These are phyloP conservation scores for Bretschneidera sinensis DNA, from an alignment of 345 rosid genomes.

Conservation along the genomic window DNA sequence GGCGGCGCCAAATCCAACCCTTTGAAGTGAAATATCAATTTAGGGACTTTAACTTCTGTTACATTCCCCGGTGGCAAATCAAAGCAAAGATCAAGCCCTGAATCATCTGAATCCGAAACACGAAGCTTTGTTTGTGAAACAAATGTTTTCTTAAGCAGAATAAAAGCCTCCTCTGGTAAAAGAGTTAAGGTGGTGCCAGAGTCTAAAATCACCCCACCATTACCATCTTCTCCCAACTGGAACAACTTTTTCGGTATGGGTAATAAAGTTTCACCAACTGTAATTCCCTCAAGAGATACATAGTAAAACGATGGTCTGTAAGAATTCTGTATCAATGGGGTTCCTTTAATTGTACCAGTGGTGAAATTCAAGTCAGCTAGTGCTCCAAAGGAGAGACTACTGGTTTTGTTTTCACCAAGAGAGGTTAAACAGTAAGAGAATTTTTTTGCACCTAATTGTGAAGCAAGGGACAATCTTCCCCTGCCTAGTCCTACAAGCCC, in stretches of 20 bases:
- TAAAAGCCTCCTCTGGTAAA: neutral
- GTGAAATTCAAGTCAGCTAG: neutral
- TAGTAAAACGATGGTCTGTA: neutral
- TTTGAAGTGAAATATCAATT: neutral
- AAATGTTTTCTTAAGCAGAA: neutral
- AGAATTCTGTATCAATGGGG: neutral
- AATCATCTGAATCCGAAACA: neutral
- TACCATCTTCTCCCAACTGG: neutral
- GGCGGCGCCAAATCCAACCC: neutral
- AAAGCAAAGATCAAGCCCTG: neutral
- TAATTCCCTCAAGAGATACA: neutral
- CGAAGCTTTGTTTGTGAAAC: neutral
- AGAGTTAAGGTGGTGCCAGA: neutral
- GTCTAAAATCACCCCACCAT: neutral
- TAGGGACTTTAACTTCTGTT: neutral
- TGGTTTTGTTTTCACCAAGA: neutral
- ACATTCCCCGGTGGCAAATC: neutral
- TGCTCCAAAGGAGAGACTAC: slow-evolving; percentile 14
- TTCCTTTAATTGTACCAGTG: neutral
- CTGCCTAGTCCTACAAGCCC: neutral
- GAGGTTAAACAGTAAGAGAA: neutral
- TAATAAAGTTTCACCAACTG: neutral
- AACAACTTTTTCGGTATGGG: neutral
- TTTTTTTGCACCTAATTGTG: neutral
- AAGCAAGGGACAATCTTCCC: neutral